Base-by-base conservation (phyloP, 148 eudicot genomes). In the Spergularia bocconei region DNA sequence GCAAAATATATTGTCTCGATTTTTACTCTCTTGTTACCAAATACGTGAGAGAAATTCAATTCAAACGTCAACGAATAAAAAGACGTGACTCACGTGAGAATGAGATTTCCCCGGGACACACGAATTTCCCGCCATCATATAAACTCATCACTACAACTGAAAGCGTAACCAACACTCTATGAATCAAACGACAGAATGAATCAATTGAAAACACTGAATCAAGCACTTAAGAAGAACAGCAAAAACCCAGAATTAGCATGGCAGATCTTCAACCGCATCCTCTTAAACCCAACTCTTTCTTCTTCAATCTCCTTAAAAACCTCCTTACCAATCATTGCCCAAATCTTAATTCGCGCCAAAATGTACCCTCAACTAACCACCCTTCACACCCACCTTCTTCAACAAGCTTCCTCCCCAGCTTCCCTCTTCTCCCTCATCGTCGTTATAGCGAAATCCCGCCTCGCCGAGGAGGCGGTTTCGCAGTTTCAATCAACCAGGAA, bases 161-260 rank as follows among this genome's bases (percentile, higher is more conserved):
- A 6, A 44, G 7, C 10, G 7, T 44, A 44, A 44, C 48, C 1
- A 9, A 6, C 7, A 44, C 48, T 44, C 10, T 6, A 44, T 3
- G 36, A 29, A 29, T 29, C 36, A 29, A 29, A 29, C 36, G 4
- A 29, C 36, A 44, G 21, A 59, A 80, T 82, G 86, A 81, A 59
- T 74, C 77, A 72, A 63, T 59, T 73, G 44, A 82, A 67, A 48
- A 76, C 70, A 55, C 77, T 91, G 10, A 73, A 67, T 16, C 85
- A 75, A 80, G 78, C 88, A 70, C 78, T 94, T 50, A 63, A 79
- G 23, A 82, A 82, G 33, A 90, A 94, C 87, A 65, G 89, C 52
- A 71, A 79, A 70, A 88, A 86, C 74, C 98, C 98, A 17, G 64
- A 74, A 71, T 69, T 94, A 19, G 96, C 96, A 85, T 94, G 96